These are phyloP conservation scores for Metarhizium sp. DNA, from an alignment of 2,329 filamentous ascomycete genomes.

Conservation along the genomic window DNA sequence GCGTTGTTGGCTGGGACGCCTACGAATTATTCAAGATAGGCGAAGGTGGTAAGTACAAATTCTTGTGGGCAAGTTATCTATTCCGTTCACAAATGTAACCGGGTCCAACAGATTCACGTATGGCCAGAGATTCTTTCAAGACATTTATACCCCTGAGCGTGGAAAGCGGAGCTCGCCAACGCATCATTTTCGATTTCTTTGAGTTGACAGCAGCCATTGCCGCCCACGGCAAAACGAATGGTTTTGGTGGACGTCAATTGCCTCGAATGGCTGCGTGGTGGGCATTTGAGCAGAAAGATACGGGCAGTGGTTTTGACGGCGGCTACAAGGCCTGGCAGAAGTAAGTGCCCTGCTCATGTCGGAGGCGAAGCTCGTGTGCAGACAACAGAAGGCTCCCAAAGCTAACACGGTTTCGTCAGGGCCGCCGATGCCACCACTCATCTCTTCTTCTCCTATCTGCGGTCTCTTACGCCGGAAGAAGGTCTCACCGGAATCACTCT, in stretches of 20 bases:
- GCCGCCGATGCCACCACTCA: constrained; percentile 94
- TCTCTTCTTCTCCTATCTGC: constrained; percentile 93
- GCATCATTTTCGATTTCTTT: constrained; percentile 94
- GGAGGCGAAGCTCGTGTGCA: neutral
- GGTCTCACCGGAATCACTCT: constrained; percentile 70
- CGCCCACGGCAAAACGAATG: constrained; percentile 87
- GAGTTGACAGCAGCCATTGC: constrained; percentile 85
- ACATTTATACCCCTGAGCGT: constrained; percentile 94
- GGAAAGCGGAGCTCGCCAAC: constrained; percentile 73
- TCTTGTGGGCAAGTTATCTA: constrained; percentile 6
- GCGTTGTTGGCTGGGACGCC: constrained; percentile 92
- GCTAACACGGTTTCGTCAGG: constrained; percentile 30
- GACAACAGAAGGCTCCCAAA: neutral
- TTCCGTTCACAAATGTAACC: constrained; percentile 1
- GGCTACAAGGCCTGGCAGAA: constrained; percentile 83
- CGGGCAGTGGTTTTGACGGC: constrained; percentile 84
- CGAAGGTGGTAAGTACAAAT: constrained; percentile 61
- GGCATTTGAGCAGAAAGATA: constrained; percentile 88
- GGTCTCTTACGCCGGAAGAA: constrained; percentile 77
- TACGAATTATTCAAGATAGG: constrained; percentile 95
- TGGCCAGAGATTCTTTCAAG: constrained; percentile 87
- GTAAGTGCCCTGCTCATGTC: constrained; percentile 34
- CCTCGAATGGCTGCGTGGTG: constrained; percentile 97
- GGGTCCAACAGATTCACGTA: constrained; percentile 62
- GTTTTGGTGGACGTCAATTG: constrained; percentile 84